Base-by-base conservation (phyloP, 495 filamentous ascomycete genomes). In the Cudoniella acicularis region DNA sequence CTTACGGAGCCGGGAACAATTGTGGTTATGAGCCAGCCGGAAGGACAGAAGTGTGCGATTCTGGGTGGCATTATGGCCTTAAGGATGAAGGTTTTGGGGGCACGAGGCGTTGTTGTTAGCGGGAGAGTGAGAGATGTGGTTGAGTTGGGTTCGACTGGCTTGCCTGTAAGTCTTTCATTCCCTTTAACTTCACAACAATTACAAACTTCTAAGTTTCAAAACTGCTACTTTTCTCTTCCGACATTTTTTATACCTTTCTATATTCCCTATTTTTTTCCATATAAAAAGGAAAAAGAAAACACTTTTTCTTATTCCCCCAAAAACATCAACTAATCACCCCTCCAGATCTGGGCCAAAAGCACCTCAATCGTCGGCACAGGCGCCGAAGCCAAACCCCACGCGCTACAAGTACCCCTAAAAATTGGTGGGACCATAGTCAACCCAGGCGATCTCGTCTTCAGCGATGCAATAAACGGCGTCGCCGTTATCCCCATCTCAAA, bases 11-110 rank as follows among this genome's bases (percentile, higher is more conserved):
- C 75, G 0, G 77, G 74, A 0, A 81, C 79, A 1, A 75, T 87
- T 42, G 78, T 83, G 2, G 74, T 89, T 1, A 70, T 87, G 30
- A 76, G 78, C 24, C 86, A 89, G 63, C 85, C 86, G 0, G 54
- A 66, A 6, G 72, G 73, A 4, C 85, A 87, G 68, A 73, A 75
- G 24, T 86, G 82, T 65, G 87, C 86, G 10, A 79, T 86, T 10
- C 70, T 87, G 0, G 87, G 87, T 26, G 86, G 85, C 1, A 87
- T 89, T 56, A 86, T 89, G 76, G 87, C 84, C 1, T 72, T 76
- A 11, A 71, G 86, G 22, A 84, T 88, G 79, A 81, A 79, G 56
- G 58, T 69, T 6, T 70, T 82, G 0, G 79, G 71, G 0, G 78
- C 79, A 0, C 70, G 68, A 52, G 83, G 72, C 11, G 77, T 82